Conservation (phyloP, 2,329 filamentous ascomycete species). For the Septoria petroselini region DNA sequence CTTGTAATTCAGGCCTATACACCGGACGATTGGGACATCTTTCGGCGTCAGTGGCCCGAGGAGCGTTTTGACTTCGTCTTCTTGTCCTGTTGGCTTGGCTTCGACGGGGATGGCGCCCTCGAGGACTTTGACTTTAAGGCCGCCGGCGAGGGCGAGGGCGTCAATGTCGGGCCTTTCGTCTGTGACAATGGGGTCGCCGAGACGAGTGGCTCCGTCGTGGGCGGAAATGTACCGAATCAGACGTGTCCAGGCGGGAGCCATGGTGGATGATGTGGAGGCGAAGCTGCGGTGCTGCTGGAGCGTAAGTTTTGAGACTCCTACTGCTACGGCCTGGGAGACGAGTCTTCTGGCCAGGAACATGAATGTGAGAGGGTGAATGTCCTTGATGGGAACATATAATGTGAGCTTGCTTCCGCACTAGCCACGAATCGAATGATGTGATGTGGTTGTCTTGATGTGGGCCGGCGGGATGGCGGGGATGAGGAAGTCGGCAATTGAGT, state of each 20-base stretch:
- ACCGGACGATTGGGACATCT: slow-evolving; percentile 57
- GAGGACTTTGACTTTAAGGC: slow-evolving; percentile 54
- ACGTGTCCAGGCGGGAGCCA: slow-evolving; percentile 49
- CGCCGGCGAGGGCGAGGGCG: slow-evolving; percentile 39
- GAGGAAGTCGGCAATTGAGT: slow-evolving; percentile 6
- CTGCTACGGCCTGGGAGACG: not conserved
- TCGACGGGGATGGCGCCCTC: slow-evolving; percentile 44
- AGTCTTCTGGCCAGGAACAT: slow-evolving; percentile 6
- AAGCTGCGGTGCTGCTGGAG: slow-evolving; percentile 3
- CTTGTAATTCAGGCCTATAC: slow-evolving; percentile 59
- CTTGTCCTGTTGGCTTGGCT: slow-evolving; percentile 54
- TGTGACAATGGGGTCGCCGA: slow-evolving; percentile 65
- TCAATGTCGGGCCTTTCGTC: slow-evolving; percentile 32
- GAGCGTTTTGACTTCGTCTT: slow-evolving; percentile 53
- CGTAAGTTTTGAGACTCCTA: too few relatives aligned
- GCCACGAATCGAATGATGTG: too few relatives aligned
- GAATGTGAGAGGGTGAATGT: not conserved
- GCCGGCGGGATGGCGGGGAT: slow-evolving; percentile 1
- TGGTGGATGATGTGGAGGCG: slow-evolving; percentile 3
- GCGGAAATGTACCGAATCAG: slow-evolving; percentile 68
- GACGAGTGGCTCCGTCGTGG: slow-evolving; percentile 66
- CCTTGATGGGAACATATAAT: not conserved
- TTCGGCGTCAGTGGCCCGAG: slow-evolving; percentile 51
- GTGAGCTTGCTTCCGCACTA: too few relatives aligned
- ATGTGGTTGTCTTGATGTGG: slow-evolving; percentile 3